phyloP scores from a whole-genome alignment of 2,329 filamentous ascomycete genomes.

The Cladophialophora bantiana region DNA sequence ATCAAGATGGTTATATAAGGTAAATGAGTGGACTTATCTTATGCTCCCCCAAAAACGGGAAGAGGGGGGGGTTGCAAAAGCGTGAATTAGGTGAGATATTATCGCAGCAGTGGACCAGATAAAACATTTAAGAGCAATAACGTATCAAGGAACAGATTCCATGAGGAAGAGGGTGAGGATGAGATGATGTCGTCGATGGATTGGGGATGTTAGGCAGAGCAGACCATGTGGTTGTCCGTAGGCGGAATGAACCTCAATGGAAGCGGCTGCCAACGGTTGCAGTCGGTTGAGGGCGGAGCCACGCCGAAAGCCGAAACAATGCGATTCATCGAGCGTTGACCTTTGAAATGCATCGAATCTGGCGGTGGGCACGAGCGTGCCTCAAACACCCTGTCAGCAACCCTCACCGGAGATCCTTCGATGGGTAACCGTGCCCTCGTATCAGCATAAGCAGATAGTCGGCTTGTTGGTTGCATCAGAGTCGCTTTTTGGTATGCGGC shows the following conservation, averaged over 20 bases:
- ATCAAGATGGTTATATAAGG: background rate
- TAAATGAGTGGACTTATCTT: conserved; percentile 6
- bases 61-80: background rate
- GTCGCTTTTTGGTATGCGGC: background rate
- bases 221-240: background rate
- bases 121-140: background rate
- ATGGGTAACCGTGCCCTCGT: background rate
- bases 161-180: conserved; percentile 2
- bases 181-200: conserved; percentile 5
- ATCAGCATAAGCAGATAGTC: background rate
- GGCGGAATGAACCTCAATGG: conserved; percentile 4
- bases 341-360: background rate
- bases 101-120: background rate
- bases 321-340: background rate
- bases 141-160: background rate
- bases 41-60: background rate
- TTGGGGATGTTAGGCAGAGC: background rate
- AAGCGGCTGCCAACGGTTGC: conserved; percentile 8
- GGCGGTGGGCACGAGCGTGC: conserved; percentile 1
- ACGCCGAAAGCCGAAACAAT: conserved; percentile 14
- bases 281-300: conserved; percentile 11
- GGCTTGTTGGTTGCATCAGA: background rate
- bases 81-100: conserved; percentile 14
- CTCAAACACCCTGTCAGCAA: background rate
- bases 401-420: background rate